Percentiles rank a stretch among this genome's conserved stretches.
These are phyloP conservation scores for Aspergillus sp. DNA, from an alignment of 2,329 filamentous ascomycete genomes.

Conservation along the genomic window DNA sequence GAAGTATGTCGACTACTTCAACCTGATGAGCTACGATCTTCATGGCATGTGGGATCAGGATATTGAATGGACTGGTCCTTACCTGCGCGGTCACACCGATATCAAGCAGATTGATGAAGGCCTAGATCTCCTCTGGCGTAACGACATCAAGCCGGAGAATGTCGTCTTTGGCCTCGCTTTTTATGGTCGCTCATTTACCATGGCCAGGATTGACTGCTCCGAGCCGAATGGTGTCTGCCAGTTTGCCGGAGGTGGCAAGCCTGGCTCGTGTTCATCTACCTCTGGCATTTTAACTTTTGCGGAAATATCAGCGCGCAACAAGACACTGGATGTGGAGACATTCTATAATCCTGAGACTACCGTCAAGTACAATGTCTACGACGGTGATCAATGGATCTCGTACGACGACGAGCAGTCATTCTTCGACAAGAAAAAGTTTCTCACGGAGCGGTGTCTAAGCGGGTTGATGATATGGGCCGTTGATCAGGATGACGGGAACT, in stretches of 20 bases:
- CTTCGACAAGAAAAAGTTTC: background rate
- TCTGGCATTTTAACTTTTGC: background rate
- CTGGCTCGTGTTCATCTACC: background rate
- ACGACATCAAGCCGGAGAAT: background rate
- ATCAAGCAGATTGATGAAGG: background rate
- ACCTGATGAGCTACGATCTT: conserved; percentile 23
- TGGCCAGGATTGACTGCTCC: background rate
- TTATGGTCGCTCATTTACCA: background rate
- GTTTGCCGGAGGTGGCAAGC: background rate
- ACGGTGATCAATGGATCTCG: conserved; percentile 4
- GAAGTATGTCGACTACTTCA: conserved; percentile 14
- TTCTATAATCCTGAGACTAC: background rate
- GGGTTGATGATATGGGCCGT: conserved; percentile 8
- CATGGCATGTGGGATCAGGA: conserved; percentile 23
- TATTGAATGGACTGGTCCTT: background rate
- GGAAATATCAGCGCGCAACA: background rate
- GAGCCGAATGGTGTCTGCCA: background rate
- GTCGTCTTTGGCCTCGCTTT: background rate
- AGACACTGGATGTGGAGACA: background rate
- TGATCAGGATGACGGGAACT: conserved; percentile 1
- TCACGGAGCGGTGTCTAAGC: background rate
- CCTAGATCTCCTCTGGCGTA: background rate
- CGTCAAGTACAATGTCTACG: background rate
- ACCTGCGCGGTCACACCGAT: background rate
- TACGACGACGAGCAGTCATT: conserved; percentile 4